phyloP scores from a whole-genome alignment of 805 yeast species.

The Candida orba region DNA sequence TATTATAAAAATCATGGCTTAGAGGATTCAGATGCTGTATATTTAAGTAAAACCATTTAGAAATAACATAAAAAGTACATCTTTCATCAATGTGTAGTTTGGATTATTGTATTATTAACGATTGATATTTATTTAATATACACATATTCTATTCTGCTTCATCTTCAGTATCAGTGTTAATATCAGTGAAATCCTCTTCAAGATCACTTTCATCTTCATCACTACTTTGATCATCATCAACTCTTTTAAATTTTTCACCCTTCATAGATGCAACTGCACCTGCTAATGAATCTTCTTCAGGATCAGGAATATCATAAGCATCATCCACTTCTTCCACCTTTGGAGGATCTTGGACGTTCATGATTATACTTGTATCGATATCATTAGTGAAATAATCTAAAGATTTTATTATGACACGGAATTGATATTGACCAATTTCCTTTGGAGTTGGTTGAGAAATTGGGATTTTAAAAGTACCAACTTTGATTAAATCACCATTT shows the following conservation, averaged over 20 bases:
- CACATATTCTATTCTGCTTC: slow-evolving; percentile 35
- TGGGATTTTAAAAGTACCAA: slow-evolving; percentile 74
- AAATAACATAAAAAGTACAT: too few relatives aligned
- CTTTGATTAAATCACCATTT: slow-evolving; percentile 26
- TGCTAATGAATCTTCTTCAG: slow-evolving; percentile 69
- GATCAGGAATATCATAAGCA: slow-evolving; percentile 53
- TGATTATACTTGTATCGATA: slow-evolving; percentile 57
- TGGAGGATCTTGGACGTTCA: slow-evolving; percentile 63
- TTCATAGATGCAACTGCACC: slow-evolving; percentile 67
- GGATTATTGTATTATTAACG: too few relatives aligned
- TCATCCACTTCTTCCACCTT: slow-evolving; percentile 36
- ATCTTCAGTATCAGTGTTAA: slow-evolving; percentile 59
- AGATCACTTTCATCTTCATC: slow-evolving; percentile 39
- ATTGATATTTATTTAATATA: too few relatives aligned
- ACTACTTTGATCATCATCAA: slow-evolving; percentile 29
- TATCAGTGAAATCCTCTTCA: slow-evolving; percentile 39
- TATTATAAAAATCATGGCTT: slow-evolving; percentile 43
- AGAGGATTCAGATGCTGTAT: slow-evolving; percentile 41
- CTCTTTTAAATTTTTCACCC: slow-evolving; percentile 47
- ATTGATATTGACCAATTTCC: slow-evolving; percentile 53
- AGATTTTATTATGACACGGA: slow-evolving; percentile 64
- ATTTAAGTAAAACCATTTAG: slow-evolving; percentile 28
- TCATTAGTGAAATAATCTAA: slow-evolving; percentile 80
- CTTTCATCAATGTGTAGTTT: too few relatives aligned
- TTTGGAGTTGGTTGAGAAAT: slow-evolving; percentile 75